Evolutionary conservation across 2,329 filamentous ascomycete species (phyloP).

Genomic region (Talaromyces funiculosus): DNA sequence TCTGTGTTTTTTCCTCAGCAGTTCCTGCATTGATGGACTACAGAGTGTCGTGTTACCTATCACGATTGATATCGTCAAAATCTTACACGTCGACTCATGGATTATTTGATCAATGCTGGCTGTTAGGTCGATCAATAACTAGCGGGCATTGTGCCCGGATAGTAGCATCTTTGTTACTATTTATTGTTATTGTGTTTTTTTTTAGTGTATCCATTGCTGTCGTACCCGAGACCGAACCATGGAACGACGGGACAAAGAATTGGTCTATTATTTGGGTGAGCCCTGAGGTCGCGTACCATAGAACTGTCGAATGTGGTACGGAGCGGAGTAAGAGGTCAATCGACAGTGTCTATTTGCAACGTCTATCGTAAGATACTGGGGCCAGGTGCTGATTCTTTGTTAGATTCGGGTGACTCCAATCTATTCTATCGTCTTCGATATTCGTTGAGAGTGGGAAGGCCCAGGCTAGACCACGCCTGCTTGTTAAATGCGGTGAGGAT

Average conservation of each 20-base stretch:
- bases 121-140: not conserved
- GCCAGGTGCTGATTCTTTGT: not conserved
- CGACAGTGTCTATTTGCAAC: not conserved
- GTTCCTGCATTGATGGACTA: too few species aligned
- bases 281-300: not conserved
- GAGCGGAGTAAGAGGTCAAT: not conserved
- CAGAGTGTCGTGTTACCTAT: not conserved
- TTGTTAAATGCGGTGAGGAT: too few species aligned
- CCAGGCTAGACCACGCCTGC: not conserved
- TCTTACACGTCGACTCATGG: not conserved
- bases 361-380: not conserved
- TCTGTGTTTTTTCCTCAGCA: too few species aligned
- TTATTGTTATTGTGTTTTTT: not conserved
- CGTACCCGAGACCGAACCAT: not conserved
- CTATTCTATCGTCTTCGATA: not conserved
- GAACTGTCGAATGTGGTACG: not conserved
- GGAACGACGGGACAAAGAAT: not conserved
- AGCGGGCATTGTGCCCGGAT: not conserved
- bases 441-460: not conserved
- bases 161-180: not conserved
- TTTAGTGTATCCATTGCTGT: not conserved
- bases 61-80: not conserved
- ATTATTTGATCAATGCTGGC: not conserved
- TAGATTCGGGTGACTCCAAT: not conserved
- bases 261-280: not conserved